Percentiles rank a stretch among this genome's conserved stretches.
Conservation (phyloP, 2,329 filamentous ascomycete species). For the Tolypocladium endophyticum region DNA sequence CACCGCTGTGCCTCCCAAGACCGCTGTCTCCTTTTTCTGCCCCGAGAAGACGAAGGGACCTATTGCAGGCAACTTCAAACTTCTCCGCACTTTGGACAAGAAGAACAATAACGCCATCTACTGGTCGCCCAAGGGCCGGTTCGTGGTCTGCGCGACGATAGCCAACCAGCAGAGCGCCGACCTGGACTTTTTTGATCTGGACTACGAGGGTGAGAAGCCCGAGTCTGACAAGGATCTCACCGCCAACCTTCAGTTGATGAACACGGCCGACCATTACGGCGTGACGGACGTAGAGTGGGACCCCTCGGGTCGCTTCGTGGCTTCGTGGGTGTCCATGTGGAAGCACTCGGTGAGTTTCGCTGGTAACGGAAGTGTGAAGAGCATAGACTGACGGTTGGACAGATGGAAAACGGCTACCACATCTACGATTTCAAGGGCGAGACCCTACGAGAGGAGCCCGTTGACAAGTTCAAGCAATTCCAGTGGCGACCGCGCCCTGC, state of each 20-base stretch:
- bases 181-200: slow-evolving; percentile 93
- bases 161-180: slow-evolving; percentile 89
- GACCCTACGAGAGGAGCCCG: slow-evolving; percentile 76
- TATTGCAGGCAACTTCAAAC: slow-evolving; percentile 85
- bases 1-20: slow-evolving; percentile 83
- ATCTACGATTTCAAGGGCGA: slow-evolving; percentile 94
- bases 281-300: slow-evolving; percentile 98
- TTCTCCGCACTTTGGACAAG: slow-evolving; percentile 90
- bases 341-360: slow-evolving; percentile 70
- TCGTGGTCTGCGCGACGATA: slow-evolving; percentile 89
- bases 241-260: slow-evolving; percentile 92
- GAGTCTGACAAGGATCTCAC: slow-evolving; percentile 89
- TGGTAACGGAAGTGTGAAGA: no score
- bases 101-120: slow-evolving; percentile 99
- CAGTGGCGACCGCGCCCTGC: slow-evolving; percentile 85
- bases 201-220: slow-evolving; percentile 94
- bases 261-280: slow-evolving; percentile 88
- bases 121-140: slow-evolving; percentile 93
- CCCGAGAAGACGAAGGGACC: slow-evolving; percentile 85
- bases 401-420: slow-evolving; percentile 99
- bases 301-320: slow-evolving; percentile 87
- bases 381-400: slow-evolving; percentile 7
- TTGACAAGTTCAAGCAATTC: slow-evolving; percentile 98
- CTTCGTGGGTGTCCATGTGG: slow-evolving; percentile 88
- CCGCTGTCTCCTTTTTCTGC: slow-evolving; percentile 89